phyloP scores from a whole-genome alignment of 75 land plant species.

The Pinus albicaulis region DNA sequence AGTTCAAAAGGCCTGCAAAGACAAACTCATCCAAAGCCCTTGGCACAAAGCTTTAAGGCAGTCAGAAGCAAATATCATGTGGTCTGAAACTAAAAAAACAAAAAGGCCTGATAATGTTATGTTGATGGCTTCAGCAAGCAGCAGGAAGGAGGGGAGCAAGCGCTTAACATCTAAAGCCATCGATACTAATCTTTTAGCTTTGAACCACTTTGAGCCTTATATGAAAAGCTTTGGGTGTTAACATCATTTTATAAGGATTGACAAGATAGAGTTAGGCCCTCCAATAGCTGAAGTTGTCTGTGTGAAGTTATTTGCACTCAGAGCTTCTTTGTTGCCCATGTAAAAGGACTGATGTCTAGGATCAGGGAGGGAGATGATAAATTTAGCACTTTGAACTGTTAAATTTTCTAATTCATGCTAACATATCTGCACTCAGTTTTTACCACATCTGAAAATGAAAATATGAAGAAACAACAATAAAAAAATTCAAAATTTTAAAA shows the following conservation, averaged over 20 bases:
- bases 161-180: not conserved
- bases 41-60: not conserved
- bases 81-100: not conserved
- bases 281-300: not conserved
- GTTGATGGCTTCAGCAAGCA: not conserved
- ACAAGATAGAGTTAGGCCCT: not conserved
- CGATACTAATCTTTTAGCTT: not conserved
- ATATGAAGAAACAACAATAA: no score
- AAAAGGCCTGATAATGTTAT: not conserved
- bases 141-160: not conserved
- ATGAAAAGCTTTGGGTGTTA: not conserved
- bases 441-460: no score
- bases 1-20: not conserved
- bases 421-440: no score
- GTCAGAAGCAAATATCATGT: not conserved
- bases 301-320: not conserved
- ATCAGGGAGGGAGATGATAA: not conserved
- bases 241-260: not conserved
- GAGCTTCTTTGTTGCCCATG: not conserved
- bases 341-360: not conserved
- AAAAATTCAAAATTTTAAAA: no score
- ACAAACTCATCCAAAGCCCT: not conserved
- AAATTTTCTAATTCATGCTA: not conserved
- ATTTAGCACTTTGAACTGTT: not conserved
- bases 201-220: not conserved